Evolutionary conservation across 495 filamentous ascomycete species (phyloP), one percentile per base, ranked within the genome.

Genomic region (Talaromyces wortmannii): DNA sequence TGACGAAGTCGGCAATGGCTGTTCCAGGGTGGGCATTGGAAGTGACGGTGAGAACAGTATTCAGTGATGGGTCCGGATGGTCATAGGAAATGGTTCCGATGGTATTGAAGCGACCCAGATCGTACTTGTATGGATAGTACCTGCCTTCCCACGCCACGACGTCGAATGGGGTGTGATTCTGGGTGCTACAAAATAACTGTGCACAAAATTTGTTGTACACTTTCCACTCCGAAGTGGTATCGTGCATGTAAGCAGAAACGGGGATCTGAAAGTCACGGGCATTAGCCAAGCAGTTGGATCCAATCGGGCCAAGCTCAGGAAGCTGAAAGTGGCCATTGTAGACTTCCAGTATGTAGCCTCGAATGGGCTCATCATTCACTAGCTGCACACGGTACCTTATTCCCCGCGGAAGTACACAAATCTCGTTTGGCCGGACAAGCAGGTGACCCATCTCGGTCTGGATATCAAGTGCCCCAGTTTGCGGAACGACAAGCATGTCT

Each of bases 291-390:
- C 91, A 79, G 63, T 92, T 92, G 46, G 83, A 88, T 6, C 91
- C 91, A 60, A 96, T 95, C 31, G 91, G 91, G 3, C 91, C 91
- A 3, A 96, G 77, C 60, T 95, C 91, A 0, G 91, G 91, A 6
- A 96, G 85, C 50, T 81, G 66, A 67, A 89, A 96, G 70, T 94
- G 91, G 18, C 85, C 85, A 57, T 90, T 82, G 70, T 91, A 95
- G 4, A 95, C 75, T 69, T 96, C 91, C 40, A 91, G 80, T 29
- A 91, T 87, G 66, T 95, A 96, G 45, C 91, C 91, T 57, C 90
- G 76, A 2, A 84, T 84, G 2, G 84, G 81, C 7, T 84, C 83
- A 2, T 70, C 16, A 18, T 73, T 63, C 16, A 78, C 77, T 0
- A 92, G 77, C 42, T 78, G 81, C 30, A 90, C 89, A 56, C 82